Percentiles rank a stretch among this genome's conserved stretches.
These are phyloP conservation scores for Mycena belliarum DNA, from an alignment of 768 basidiomycete species.

Conservation along the genomic window DNA sequence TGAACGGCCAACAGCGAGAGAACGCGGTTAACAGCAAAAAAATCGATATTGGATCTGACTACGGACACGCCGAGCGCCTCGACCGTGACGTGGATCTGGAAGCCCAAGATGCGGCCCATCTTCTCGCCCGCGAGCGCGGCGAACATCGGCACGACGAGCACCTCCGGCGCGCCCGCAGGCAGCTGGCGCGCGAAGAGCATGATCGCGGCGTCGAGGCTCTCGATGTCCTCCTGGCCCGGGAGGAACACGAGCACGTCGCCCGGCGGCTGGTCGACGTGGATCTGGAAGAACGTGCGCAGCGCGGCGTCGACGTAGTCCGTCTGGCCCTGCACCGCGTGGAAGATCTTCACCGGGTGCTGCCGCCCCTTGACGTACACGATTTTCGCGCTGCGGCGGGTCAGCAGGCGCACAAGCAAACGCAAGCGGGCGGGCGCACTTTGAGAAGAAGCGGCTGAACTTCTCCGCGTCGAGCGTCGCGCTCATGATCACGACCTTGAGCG, in stretches of 20 bases:
- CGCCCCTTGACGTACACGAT: slow-evolving; percentile 92
- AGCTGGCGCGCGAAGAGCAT: slow-evolving; percentile 67
- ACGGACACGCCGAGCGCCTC: too few species aligned
- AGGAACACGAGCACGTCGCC: slow-evolving; percentile 95
- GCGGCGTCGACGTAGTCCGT: slow-evolving; percentile 88
- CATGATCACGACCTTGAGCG: slow-evolving; percentile 94
- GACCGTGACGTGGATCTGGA: too few species aligned
- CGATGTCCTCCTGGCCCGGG: slow-evolving; percentile 97
- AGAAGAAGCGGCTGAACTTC: slow-evolving; percentile 87
- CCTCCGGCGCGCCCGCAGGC: slow-evolving; percentile 56
- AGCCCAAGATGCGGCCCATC: slow-evolving; percentile 78
- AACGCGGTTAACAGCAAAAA: too few species aligned
- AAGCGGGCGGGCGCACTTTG: slow-evolving; percentile 57
- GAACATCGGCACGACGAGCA: slow-evolving; percentile 80
- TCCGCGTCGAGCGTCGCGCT: slow-evolving; percentile 96
- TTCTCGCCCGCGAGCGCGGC: slow-evolving; percentile 78
- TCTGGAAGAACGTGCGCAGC: slow-evolving; percentile 91
- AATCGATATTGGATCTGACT: too few species aligned
- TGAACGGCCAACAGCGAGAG: too few species aligned
- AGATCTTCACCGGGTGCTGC: slow-evolving; percentile 87
- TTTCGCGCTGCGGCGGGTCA: slow-evolving; percentile 58
- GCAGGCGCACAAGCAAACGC: too few species aligned
- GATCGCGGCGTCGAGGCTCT: slow-evolving; percentile 78
- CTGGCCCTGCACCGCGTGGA: slow-evolving; percentile 72
- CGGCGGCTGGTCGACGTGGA: slow-evolving; percentile 75